Conservation (phyloP, 2,329 filamentous ascomycete species). For the Bipolaris gigantea region DNA sequence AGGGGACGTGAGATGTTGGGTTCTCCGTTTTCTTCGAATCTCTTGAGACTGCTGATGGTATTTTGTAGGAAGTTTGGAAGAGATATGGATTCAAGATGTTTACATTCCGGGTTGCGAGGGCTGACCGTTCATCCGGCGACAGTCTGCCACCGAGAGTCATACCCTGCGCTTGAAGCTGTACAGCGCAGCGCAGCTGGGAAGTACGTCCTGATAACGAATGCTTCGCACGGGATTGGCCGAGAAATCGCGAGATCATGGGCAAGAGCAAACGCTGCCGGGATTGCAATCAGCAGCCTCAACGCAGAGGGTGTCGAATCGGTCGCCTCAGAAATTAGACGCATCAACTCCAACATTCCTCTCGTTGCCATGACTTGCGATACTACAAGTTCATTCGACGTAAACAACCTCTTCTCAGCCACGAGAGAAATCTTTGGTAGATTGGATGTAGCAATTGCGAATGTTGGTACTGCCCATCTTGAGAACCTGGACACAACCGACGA, state of each 20-base stretch:
- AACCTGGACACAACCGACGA: neutral
- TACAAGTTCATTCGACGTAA: neutral
- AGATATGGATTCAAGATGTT: neutral
- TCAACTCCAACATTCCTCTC: neutral
- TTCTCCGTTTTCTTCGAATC: neutral
- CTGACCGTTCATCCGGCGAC: neutral
- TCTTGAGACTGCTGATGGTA: too few relatives aligned
- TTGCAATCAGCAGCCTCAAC: neutral
- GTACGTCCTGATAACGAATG: neutral
- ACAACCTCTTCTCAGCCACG: neutral
- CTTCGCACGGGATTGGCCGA: neutral
- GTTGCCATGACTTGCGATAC: conserved; percentile 1
- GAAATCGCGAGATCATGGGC: neutral
- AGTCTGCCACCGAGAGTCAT: neutral
- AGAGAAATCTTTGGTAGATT: neutral
- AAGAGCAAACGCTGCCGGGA: neutral
- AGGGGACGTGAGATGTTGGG: neutral
- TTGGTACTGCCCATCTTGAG: neutral
- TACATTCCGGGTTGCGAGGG: neutral
- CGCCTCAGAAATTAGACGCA: neutral
- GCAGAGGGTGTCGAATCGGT: neutral
- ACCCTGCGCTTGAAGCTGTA: neutral
- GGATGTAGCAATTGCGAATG: neutral
- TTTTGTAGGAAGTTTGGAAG: neutral
- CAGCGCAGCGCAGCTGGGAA: neutral